A percentile compares a stretch with the other conserved stretches of the same genome.
Conservation (phyloP, 441 rosid genomes). For the Melastoma candidum region DNA sequence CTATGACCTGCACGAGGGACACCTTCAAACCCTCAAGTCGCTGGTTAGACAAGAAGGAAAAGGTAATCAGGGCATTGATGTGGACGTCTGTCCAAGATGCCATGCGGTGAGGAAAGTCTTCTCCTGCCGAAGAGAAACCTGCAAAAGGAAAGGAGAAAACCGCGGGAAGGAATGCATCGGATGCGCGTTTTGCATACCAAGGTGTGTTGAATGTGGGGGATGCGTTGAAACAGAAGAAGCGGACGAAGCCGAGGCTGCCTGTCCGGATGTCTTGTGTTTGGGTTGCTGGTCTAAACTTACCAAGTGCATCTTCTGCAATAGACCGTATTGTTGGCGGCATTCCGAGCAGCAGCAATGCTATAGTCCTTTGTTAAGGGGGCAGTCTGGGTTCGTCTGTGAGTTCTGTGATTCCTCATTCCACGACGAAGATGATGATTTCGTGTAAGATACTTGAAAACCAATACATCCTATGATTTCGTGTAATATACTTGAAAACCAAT, state of each 20-base stretch:
- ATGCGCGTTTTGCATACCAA: slow-evolving; percentile 47
- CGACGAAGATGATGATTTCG: too few relatives aligned
- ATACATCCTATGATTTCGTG: too few relatives aligned
- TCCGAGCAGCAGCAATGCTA: slow-evolving; percentile 12
- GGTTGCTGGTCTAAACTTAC: slow-evolving; percentile 70
- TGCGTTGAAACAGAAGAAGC: slow-evolving; percentile 49
- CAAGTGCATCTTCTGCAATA: slow-evolving; percentile 65
- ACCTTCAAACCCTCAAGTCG: slow-evolving; percentile 21
- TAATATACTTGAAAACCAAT: too few relatives aligned
- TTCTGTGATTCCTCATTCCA: slow-evolving; percentile 24
- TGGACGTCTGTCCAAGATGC: slow-evolving; percentile 48
- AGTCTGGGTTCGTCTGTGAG: slow-evolving; percentile 39
- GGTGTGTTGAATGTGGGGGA: slow-evolving; percentile 60
- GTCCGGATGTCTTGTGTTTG: slow-evolving; percentile 43
- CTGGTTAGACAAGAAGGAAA: slow-evolving; percentile 3
- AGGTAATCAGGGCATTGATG: slow-evolving; percentile 23
- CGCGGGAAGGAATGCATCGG: slow-evolving; percentile 32
- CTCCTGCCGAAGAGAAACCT: slow-evolving; percentile 30
- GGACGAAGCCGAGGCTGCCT: slow-evolving; percentile 31
- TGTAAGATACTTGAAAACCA: too few relatives aligned
- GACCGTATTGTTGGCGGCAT: slow-evolving; percentile 59
- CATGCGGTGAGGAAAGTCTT: slow-evolving; percentile 37
- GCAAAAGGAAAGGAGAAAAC: slow-evolving; percentile 20
- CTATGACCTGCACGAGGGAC: slow-evolving; percentile 30
- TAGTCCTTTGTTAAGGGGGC: not conserved